phyloP scores from a whole-genome alignment of 805 yeast species.

The Myxozyma kluyveri region DNA sequence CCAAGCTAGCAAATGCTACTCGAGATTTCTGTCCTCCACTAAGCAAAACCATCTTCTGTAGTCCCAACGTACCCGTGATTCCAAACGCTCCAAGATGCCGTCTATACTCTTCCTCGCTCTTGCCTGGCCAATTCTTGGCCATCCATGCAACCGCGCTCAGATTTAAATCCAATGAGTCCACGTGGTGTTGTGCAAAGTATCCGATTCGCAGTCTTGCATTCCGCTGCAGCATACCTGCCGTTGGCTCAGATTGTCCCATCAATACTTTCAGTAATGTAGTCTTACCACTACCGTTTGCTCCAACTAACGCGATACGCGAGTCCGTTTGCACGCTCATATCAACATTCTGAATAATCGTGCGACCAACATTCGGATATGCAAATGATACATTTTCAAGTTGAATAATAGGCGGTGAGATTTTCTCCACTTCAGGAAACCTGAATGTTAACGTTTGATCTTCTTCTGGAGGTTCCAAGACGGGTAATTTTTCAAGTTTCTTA shows the following conservation, averaged over 20 bases:
- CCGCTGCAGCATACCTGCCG: constrained; percentile 71
- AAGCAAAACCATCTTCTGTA: constrained; percentile 81
- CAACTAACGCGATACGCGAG: constrained; percentile 93
- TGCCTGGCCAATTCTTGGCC: constrained; percentile 85
- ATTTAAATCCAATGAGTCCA: constrained; percentile 90
- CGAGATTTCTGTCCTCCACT: constrained; percentile 99
- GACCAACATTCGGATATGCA: constrained; percentile 64
- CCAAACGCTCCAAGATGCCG: constrained; percentile 96
- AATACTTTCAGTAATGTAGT: constrained; percentile 86
- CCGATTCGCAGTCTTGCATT: constrained; percentile 90
- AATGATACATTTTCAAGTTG: constrained; percentile 84
- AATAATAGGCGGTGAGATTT: constrained; percentile 86
- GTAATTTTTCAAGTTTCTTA: constrained; percentile 92
- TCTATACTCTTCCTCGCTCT: constrained; percentile 93
- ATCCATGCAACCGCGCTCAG: constrained; percentile 92
- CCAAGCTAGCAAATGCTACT: constrained; percentile 95
- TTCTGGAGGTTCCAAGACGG: constrained; percentile 89
- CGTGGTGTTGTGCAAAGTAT: constrained; percentile 97
- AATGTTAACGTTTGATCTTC: constrained; percentile 82
- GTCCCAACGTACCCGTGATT: constrained; percentile 88
- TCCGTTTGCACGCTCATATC: constrained; percentile 90
- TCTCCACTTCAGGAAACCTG: constrained; percentile 93
- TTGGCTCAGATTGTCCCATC: constrained; percentile 72
- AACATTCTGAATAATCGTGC: constrained; percentile 67
- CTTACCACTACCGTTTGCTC: constrained; percentile 99